Evolutionary conservation across 805 yeast genomes (phyloP).

Genomic region (Peterozyma toletana): DNA sequence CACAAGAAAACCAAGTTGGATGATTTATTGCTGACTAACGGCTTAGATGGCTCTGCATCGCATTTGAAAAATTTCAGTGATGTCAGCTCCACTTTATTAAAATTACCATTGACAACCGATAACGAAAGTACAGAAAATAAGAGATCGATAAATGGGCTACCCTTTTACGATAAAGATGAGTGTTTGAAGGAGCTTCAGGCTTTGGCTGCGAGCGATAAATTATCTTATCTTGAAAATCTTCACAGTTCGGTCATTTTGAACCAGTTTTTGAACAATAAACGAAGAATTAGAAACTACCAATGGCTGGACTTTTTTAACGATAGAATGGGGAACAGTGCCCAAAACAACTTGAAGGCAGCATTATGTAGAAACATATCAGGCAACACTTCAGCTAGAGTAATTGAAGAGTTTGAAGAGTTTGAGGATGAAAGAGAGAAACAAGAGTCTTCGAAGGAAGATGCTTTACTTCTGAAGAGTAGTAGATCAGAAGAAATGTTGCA

Average conservation of each 20-base stretch:
- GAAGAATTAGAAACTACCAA: slow-evolving; percentile 33
- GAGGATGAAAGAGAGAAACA: too few species aligned
- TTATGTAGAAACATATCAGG: slow-evolving; percentile 21
- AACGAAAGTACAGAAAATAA: slow-evolving; percentile 10
- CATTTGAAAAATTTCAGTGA: slow-evolving; percentile 14
- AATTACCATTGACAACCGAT: slow-evolving; percentile 14
- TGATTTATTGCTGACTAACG: slow-evolving; percentile 9
- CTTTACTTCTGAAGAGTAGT: too few species aligned
- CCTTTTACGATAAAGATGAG: slow-evolving; percentile 28
- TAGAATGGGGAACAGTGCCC: slow-evolving; percentile 25
- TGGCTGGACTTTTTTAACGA: slow-evolving; percentile 43
- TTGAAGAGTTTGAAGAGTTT: slow-evolving; percentile 9
- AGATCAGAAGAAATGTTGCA: too few species aligned
- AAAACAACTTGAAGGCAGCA: slow-evolving; percentile 8
- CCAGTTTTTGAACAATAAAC: slow-evolving; percentile 32
- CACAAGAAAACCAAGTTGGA: slow-evolving; percentile 11
- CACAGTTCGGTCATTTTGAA: slow-evolving; percentile 43
- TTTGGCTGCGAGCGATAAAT: slow-evolving; percentile 22
- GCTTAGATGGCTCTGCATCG: slow-evolving; percentile 8
- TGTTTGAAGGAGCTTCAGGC: slow-evolving; percentile 19
- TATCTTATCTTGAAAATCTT: slow-evolving; percentile 39
- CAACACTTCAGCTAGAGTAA: slow-evolving; percentile 14
- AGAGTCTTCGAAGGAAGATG: too few species aligned
- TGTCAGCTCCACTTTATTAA: slow-evolving; percentile 16
- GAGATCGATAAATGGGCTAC: slow-evolving; percentile 32